These are phyloP conservation scores for Passiflora organensis DNA, from an alignment of 345 rosid genomes.

Conservation along the genomic window DNA sequence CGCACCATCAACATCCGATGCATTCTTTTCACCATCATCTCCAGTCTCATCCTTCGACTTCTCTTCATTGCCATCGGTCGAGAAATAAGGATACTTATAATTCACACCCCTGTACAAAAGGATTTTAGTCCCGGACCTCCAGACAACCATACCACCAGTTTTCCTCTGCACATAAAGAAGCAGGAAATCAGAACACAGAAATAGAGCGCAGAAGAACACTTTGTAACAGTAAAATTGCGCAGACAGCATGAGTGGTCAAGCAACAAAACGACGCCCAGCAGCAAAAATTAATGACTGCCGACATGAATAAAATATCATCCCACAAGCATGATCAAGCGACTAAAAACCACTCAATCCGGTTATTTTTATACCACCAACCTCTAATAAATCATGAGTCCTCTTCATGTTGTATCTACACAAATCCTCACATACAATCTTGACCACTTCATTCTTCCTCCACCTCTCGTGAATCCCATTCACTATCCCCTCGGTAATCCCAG, in stretches of 20 bases:
- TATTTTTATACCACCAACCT: constrained; percentile 60
- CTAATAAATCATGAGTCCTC: constrained; percentile 92
- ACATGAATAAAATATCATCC: too few species aligned
- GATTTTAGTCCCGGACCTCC: constrained; percentile 91
- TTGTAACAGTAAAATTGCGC: too few species aligned
- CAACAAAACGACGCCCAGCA: too few species aligned
- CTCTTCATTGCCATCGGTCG: constrained; percentile 22
- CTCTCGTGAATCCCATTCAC: constrained; percentile 96
- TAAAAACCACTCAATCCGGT: too few species aligned
- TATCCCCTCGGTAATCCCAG: constrained; percentile 91
- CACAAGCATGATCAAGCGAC: too few species aligned
- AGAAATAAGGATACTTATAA: constrained; percentile 81
- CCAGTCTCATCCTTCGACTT: constrained; percentile 20
- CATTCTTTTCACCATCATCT: constrained; percentile 23
- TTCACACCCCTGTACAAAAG: constrained; percentile 72
- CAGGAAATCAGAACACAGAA: constrained; percentile 11
- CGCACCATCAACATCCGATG: constrained; percentile 13
- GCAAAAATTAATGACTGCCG: too few species aligned
- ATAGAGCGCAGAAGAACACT: too few species aligned
- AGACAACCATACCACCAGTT: constrained; percentile 92
- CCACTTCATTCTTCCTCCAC: constrained; percentile 77
- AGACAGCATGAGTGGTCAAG: too few species aligned
- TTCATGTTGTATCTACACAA: constrained; percentile 77
- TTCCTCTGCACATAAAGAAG: constrained; percentile 49
- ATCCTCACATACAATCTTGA: constrained; percentile 82